phyloP scores from a whole-genome alignment of 1,284 basidiomycete species.

The Heliocybe sulcata region DNA sequence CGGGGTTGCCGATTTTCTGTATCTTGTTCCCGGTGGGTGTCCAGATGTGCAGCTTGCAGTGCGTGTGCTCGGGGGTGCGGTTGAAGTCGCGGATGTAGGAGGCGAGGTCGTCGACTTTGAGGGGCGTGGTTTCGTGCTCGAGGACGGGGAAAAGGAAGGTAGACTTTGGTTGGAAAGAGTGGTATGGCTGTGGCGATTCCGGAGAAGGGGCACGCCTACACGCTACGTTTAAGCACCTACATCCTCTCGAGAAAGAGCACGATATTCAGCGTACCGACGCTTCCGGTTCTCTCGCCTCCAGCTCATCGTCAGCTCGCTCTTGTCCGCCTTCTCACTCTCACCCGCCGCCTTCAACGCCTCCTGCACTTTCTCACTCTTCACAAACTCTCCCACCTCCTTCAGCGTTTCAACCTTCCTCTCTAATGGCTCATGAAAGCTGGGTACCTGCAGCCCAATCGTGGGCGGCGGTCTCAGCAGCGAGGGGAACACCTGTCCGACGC shows the following conservation, averaged over 20 bases:
- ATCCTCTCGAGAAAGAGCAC: constrained; percentile 6
- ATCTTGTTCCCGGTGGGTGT: constrained; percentile 23
- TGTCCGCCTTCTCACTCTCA: constrained; percentile 43
- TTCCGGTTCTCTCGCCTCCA: constrained; percentile 41
- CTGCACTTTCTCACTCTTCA: constrained; percentile 44
- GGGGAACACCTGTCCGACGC: neutral
- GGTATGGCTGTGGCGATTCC: constrained; percentile 51
- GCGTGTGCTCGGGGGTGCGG: constrained; percentile 16
- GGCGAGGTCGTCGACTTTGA: constrained; percentile 36
- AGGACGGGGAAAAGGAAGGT: constrained; percentile 34
- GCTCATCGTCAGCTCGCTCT: constrained; percentile 34
- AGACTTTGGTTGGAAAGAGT: constrained; percentile 30
- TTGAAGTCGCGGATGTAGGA: constrained; percentile 51
- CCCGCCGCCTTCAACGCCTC: constrained; percentile 42
- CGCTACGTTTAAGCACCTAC: neutral
- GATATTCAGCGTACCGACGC: constrained; percentile 33
- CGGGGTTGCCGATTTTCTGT: constrained; percentile 23
- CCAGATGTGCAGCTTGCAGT: constrained; percentile 44
- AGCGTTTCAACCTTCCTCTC: constrained; percentile 30
- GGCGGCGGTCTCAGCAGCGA: neutral
- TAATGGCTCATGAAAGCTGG: neutral
- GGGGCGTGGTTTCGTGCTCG: constrained; percentile 24
- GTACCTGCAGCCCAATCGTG: neutral
- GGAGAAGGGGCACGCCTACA: constrained; percentile 50
- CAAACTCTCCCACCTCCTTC: constrained; percentile 34